These are phyloP conservation scores for Myriosclerotinia curreyana DNA, from an alignment of 2,329 filamentous ascomycete species.

Conservation along the genomic window DNA sequence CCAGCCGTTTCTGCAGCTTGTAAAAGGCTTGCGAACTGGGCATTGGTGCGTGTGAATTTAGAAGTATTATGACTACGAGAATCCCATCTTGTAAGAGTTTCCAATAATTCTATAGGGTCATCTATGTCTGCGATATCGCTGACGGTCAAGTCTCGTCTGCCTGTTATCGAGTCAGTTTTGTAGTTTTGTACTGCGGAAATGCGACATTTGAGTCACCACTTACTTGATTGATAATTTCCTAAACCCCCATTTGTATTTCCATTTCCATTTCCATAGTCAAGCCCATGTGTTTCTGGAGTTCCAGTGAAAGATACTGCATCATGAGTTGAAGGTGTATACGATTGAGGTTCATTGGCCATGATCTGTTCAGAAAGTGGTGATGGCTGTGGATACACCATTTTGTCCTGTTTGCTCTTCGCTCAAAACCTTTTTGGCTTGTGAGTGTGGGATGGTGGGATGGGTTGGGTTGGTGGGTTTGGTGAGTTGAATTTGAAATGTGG, in stretches of 20 bases:
- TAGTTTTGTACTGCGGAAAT: slow-evolving; percentile 18
- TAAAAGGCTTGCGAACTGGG: slow-evolving; percentile 34
- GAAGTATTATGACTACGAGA: slow-evolving; percentile 10
- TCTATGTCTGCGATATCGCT: slow-evolving; percentile 28
- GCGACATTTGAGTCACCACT: slow-evolving; percentile 18
- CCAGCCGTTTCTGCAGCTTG: slow-evolving; percentile 35
- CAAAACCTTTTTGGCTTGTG: slow-evolving; percentile 19
- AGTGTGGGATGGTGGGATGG: slow-evolving; percentile 18
- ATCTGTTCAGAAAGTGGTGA: neutral
- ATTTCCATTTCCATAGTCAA: slow-evolving; percentile 21
- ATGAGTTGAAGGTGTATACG: slow-evolving; percentile 10
- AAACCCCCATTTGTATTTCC: slow-evolving; percentile 24
- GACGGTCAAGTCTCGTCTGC: slow-evolving; percentile 21
- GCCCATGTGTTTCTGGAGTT: slow-evolving; percentile 13
- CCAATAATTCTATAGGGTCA: slow-evolving; percentile 33
- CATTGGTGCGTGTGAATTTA: slow-evolving; percentile 23
- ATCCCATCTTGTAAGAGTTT: slow-evolving; percentile 33
- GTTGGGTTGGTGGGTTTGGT: neutral
- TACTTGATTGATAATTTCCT: slow-evolving; percentile 6
- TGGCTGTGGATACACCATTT: slow-evolving; percentile 8
- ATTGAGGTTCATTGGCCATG: slow-evolving; percentile 16
- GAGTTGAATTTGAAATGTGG: neutral
- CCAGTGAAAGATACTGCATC: neutral
- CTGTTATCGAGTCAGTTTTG: slow-evolving; percentile 28
- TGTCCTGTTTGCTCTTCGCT: slow-evolving; percentile 20